A percentile compares a stretch with the other conserved stretches of the same genome.
phyloP scores from a whole-genome alignment of 495 filamentous ascomycete species.

The Aspergillus asperescens region DNA sequence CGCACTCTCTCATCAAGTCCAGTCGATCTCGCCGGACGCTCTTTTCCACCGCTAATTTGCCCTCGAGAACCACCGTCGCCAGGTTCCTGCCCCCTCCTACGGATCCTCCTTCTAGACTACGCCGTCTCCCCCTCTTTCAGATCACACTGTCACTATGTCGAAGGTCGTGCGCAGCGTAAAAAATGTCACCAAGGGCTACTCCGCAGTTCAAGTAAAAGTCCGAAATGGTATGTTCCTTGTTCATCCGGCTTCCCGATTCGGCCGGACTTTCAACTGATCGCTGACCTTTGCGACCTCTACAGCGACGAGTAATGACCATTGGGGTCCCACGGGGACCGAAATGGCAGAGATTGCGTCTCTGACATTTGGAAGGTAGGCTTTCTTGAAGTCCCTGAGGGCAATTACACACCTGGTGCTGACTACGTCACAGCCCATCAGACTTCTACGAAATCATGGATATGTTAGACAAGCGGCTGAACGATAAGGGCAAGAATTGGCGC shows the following conservation, averaged over 20 bases:
- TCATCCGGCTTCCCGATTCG: constrained; percentile 2
- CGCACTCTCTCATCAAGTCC: neutral
- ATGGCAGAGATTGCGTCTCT: constrained; percentile 98
- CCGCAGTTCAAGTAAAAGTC: constrained; percentile 94
- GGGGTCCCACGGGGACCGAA: constrained; percentile 96
- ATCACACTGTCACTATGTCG: constrained; percentile 61
- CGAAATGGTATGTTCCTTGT: constrained; percentile 76
- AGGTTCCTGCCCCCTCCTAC: constrained; percentile 5
- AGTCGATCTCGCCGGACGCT: constrained; percentile 16
- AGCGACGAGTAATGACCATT: constrained; percentile 99
- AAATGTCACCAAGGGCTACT: constrained; percentile 99
- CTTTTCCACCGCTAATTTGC: neutral
- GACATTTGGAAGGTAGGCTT: constrained; percentile 88
- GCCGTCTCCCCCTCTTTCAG: neutral
- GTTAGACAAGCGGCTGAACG: constrained; percentile 97
- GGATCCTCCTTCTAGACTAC: neutral
- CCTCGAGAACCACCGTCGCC: neutral
- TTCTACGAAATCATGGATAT: constrained; percentile 99
- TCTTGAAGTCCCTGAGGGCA: neutral
- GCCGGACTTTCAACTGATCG: constrained; percentile 11
- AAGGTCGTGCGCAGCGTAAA: constrained; percentile 97
- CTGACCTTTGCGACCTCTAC: constrained; percentile 8
- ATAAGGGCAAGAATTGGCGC: constrained; percentile 99
- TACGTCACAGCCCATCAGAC: constrained; percentile 67
- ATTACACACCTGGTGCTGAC: neutral